These are phyloP conservation scores for Aspergillus thermomutatus DNA, from an alignment of 2,329 filamentous ascomycete genomes.

Conservation along the genomic window DNA sequence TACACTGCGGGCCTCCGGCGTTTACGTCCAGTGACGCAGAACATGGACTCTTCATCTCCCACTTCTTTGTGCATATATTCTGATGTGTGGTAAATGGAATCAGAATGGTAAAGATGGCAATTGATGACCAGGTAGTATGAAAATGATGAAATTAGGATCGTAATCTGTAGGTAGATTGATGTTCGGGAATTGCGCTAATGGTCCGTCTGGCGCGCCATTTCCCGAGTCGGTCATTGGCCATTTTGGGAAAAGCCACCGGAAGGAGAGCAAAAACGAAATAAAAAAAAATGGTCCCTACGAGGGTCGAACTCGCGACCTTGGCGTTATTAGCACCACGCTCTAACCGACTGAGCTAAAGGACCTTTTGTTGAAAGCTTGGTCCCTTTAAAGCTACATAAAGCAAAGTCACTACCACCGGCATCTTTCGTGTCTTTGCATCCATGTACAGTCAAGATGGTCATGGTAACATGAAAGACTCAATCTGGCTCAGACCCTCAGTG, in stretches of 20 bases:
- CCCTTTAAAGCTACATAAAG: background rate
- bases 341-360: background rate
- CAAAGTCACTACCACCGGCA: background rate
- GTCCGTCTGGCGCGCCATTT: conserved; percentile 22
- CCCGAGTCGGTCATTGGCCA: conserved; percentile 17
- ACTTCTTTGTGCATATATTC: background rate
- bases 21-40: conserved; percentile 30
- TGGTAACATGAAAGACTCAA: background rate
- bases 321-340: background rate
- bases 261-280: background rate
- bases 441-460: background rate
- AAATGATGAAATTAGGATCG: too few species aligned
- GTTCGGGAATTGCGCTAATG: conserved; percentile 20
- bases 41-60: conserved; percentile 4
- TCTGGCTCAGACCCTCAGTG: background rate
- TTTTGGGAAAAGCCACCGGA: conserved; percentile 1
- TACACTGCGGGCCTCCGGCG: conserved; percentile 47
- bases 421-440: background rate
- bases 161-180: too few species aligned
- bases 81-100: background rate
- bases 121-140: background rate
- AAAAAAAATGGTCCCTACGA: background rate
- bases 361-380: background rate
- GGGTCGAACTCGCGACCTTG: background rate
- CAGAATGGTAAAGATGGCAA: background rate